Conservation (phyloP, 148 eudicot genomes). For the Vaccinium macrocarpon region DNA sequence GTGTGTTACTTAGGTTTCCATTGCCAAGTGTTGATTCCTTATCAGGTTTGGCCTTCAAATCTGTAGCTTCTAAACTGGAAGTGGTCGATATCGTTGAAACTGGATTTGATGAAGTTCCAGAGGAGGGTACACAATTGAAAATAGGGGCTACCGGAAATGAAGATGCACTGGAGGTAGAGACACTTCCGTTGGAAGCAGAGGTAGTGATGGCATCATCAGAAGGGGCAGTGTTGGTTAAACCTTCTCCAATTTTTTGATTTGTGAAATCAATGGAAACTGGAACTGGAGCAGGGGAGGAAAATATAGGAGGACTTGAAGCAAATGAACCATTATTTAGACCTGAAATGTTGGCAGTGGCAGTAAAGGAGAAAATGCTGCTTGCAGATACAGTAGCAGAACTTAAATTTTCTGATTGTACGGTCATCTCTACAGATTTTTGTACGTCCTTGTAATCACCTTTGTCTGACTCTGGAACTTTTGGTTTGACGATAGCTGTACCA, state of each 20-base stretch:
- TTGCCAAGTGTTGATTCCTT: conserved; percentile 18
- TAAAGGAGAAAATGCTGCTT: conserved; percentile 25
- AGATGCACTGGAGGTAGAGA: conserved; percentile 21
- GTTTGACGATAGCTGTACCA: conserved; percentile 23
- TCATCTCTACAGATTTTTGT: conserved; percentile 19
- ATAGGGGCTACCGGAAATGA: conserved; percentile 22
- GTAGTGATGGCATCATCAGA: conserved; percentile 7
- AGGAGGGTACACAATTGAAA: conserved; percentile 27
- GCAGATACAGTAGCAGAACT: conserved; percentile 21
- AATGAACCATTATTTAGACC: conserved; percentile 28
- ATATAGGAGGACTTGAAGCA: conserved; percentile 30
- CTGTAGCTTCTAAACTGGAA: conserved; percentile 23
- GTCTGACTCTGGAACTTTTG: conserved; percentile 23
- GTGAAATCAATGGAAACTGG: conserved; percentile 22
- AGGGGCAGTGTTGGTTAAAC: conserved; percentile 22
- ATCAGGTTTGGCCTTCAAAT: conserved; percentile 31
- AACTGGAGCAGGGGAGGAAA: conserved; percentile 23
- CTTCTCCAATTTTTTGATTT: conserved; percentile 21
- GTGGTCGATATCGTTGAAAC: conserved; percentile 21
- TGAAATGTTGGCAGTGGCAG: conserved; percentile 25
- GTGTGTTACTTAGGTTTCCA: conserved; percentile 28
- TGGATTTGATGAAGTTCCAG: conserved; percentile 33
- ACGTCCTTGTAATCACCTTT: conserved; percentile 25
- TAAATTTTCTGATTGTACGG: conserved; percentile 24
- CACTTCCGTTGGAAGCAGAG: conserved; percentile 16